These are phyloP conservation scores for Hypsizygus marmoreus DNA, from an alignment of 768 basidiomycete species.

Conservation along the genomic window DNA sequence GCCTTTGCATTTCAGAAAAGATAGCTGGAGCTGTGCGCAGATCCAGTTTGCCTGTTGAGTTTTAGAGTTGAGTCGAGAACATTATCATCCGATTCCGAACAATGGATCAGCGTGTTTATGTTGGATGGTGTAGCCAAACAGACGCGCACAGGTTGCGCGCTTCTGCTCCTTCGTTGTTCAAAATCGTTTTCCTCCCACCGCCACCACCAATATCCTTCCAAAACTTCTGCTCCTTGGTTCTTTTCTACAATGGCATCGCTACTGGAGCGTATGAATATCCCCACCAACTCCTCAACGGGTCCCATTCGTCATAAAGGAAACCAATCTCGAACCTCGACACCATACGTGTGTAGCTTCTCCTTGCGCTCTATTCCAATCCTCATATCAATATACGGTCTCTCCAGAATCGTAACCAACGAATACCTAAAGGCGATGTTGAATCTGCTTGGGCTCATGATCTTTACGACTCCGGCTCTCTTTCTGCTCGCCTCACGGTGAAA, in stretches of 20 bases:
- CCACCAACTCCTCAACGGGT: conserved; percentile 39
- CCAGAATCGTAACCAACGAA: conserved; percentile 51
- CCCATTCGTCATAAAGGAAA: conserved; percentile 46
- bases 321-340: conserved; percentile 40
- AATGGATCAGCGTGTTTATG: too few relatives aligned
- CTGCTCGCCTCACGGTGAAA: conserved; percentile 52
- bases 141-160: too few relatives aligned
- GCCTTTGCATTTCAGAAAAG: too few relatives aligned
- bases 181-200: too few relatives aligned
- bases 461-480: conserved; percentile 62
- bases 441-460: conserved; percentile 74
- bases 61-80: too few relatives aligned
- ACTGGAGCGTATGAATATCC: conserved; percentile 58
- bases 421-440: conserved; percentile 68
- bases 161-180: too few relatives aligned
- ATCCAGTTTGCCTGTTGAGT: too few relatives aligned
- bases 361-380: conserved; percentile 18
- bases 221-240: conserved; percentile 14
- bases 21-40: too few relatives aligned
- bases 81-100: too few relatives aligned
- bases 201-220: not conserved
- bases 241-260: conserved; percentile 53
- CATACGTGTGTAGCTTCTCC: conserved; percentile 49
- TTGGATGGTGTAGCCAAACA: too few relatives aligned
- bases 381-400: conserved; percentile 20